Evolutionary conservation across 345 rosid species (phyloP).

Genomic region (Ailanthus altissimus): DNA sequence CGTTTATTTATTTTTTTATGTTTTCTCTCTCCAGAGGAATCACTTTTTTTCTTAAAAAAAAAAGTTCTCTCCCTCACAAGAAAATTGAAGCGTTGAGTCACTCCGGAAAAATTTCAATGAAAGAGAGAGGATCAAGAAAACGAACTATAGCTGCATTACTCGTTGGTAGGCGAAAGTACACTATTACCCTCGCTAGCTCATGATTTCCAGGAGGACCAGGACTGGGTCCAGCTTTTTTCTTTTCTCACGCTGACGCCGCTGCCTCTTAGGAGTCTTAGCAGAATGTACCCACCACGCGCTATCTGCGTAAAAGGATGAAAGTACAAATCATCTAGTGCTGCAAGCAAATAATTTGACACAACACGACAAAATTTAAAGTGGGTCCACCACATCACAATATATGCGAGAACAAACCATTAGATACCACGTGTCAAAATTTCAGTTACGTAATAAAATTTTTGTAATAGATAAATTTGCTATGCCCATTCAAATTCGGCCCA

Average conservation of each 20-base stretch:
- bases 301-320: too few species aligned
- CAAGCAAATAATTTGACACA: too few species aligned
- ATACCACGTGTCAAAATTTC: too few species aligned
- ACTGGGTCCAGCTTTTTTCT: neutral
- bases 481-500: too few species aligned
- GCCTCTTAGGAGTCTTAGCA: too few species aligned
- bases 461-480: too few species aligned
- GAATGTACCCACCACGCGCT: neutral
- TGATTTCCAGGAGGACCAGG: too few species aligned
- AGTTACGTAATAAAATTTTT: too few species aligned
- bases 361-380: too few species aligned
- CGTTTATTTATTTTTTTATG: neutral
- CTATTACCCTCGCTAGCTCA: neutral
- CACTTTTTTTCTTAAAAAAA: neutral
- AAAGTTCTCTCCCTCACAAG: neutral
- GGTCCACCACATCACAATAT: too few species aligned
- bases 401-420: too few species aligned
- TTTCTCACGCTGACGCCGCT: neutral
- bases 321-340: too few species aligned
- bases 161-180: neutral
- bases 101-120: neutral
- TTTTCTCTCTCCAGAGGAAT: slow-evolving; percentile 12
- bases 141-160: neutral
- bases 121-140: neutral
- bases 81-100: neutral